Base-by-base conservation (phyloP, 257 asterid genomes). In the Capsicum pubescens region DNA sequence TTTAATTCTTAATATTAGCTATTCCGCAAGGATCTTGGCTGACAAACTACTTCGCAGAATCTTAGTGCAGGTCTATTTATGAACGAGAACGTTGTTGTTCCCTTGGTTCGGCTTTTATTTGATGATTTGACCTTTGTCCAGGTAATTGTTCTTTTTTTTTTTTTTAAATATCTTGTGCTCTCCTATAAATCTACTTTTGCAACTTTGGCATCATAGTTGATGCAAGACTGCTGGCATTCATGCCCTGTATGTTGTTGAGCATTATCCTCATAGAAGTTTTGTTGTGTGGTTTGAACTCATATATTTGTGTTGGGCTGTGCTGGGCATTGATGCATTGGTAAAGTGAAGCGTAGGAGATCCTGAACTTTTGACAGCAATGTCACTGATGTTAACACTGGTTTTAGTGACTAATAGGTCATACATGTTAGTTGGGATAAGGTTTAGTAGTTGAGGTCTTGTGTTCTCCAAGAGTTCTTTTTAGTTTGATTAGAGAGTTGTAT, bases 31-130 rank as follows among this genome's bases (percentile, higher is more conserved):
- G 81, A 60, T 69, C 70, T 77, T 83, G 54, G 85, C 94, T 93
- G 83, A 90, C 67, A 71, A 78, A 83, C 64, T 83, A 63, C 80
- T 36, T 44, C 86, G 84, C 95, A 96, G 99, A 93, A 84, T 92
- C 88, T 92, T 87, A 93, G 98, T 91, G 97, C 97, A 91, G 98
- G 97, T 85, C 85, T 85, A 56, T 96, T 94, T 86, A 90, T 92
- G 93, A 89, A 88, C n/a, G 95, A 92, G 82, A 58, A 87, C 36
- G 85, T 93, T 58, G 85, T 91, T 68, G 82, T 67, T 89, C 93
- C 95, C 81, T 86, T 96, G 93, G 91, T 94, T 83, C 93, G 89
- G 88, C 98, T 93, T 90, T 88, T 96, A 87, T 87, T 85, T 68
- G 96, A 94, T 86, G 87, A 92, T 80, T 84, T 87, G 85, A 84